Base-by-base conservation (phyloP, 164 flowering plant species). In the Liquidambar formosana region DNA sequence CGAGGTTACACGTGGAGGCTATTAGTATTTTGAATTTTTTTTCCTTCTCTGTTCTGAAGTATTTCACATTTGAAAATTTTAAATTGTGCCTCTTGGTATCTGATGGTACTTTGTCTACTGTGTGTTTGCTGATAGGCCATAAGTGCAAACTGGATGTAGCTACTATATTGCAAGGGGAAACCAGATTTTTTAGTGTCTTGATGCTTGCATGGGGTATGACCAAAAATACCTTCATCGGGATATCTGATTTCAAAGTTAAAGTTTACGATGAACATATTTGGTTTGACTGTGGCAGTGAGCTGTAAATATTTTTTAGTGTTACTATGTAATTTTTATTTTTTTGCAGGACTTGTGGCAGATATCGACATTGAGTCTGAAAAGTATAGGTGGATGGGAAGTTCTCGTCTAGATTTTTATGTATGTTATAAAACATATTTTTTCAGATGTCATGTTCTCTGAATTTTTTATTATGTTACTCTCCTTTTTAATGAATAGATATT, bases 151-250 rank as follows among this genome's bases (percentile, higher is more conserved):
- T 96, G 75, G 99, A 96, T 79, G 95, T 96, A 56, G 91, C 96
- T 62, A 96, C 99, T 45, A 67, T 96, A 63, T 64, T 67, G 65
- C 98, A 96, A 81, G 92, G 87, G 65, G 79, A 84, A 64, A 89
- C 84, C 61, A 88, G 70, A 71, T 91, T 82, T 76, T 92, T 86
- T 63, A 91, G 97, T 65, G 87, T 96, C 64, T 80, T 96, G 83
- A 96, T 92, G 97, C 95, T 96, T 81, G 88, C 99, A 45, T 96
- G 99, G 99, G 99, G 99, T 96, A 92, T 62, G 73, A 15, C n/a
- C 13, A 72, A 22, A 51, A 33, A 8, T 5, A 25, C 26, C 54
- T 11, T 18, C 26, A 19, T 60, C 38, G 16, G 33, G 45, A 15
- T 54, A 10, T 22, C 22, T 5, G 27, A 23, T 54, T 54, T 54